Evolutionary conservation across 768 basidiomycete species (phyloP).

Genomic region (Paxillus rubicundulus): DNA sequence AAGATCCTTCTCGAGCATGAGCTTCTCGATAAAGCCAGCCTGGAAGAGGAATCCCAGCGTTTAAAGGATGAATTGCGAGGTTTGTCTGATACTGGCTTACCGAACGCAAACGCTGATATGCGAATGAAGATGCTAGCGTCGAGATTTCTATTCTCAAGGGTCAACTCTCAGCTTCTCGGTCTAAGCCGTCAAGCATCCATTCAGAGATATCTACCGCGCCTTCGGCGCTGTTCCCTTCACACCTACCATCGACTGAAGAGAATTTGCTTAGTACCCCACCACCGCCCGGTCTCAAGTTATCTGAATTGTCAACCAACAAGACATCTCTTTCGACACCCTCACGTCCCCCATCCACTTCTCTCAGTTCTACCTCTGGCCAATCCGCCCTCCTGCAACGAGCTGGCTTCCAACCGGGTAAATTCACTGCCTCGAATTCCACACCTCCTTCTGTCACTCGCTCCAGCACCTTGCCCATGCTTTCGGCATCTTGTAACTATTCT

Average conservation of each 20-base stretch:
- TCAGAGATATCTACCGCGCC: slow-evolving; percentile 25
- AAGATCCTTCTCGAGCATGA: slow-evolving; percentile 98
- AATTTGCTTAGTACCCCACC: slow-evolving; percentile 57
- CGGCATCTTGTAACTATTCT: slow-evolving; percentile 42
- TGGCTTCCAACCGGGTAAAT: slow-evolving; percentile 46
- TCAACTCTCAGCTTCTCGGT: slow-evolving; percentile 49
- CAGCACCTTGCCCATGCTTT: slow-evolving; percentile 51
- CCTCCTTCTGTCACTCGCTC: slow-evolving; percentile 57
- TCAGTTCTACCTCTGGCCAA: slow-evolving; percentile 38
- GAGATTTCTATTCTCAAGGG: slow-evolving; percentile 84
- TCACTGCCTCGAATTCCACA: slow-evolving; percentile 38
- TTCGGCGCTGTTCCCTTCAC: slow-evolving; percentile 35
- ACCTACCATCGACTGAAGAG: slow-evolving; percentile 41
- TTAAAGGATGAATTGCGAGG: slow-evolving; percentile 92
- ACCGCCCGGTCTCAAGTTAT: slow-evolving; percentile 58
- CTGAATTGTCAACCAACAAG: slow-evolving; percentile 51
- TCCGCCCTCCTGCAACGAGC: slow-evolving; percentile 50
- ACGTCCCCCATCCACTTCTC: slow-evolving; percentile 30
- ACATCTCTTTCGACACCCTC: slow-evolving; percentile 36
- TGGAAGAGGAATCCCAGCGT: slow-evolving; percentile 90
- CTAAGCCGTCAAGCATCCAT: slow-evolving; percentile 28
- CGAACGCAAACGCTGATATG: slow-evolving; percentile 14
- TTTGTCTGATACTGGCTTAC: slow-evolving; percentile 40
- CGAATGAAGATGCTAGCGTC: slow-evolving; percentile 67
- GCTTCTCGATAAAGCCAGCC: slow-evolving; percentile 80